A percentile compares a stretch with the other conserved stretches of the same genome.
Conservation (phyloP, 31 red algal genomes). For the Asparagopsis taxiformis region DNA sequence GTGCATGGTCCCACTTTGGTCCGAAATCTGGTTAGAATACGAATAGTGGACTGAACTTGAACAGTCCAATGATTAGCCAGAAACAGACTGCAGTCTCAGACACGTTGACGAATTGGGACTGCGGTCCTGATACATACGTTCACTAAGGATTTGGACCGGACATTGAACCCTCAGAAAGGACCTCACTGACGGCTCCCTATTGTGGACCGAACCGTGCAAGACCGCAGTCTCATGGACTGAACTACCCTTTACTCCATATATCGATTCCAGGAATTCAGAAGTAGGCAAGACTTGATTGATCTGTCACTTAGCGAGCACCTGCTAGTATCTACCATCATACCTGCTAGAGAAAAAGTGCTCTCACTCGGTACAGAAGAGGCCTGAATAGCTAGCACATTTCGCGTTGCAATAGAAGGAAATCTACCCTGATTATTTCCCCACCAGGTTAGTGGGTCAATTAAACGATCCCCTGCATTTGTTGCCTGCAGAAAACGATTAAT, state of each 20-base stretch:
- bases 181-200: no score
- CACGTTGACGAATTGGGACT: no score
- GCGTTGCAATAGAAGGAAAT: not conserved
- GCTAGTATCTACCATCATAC: not conserved
- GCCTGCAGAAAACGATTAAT: not conserved
- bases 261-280: not conserved
- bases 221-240: no score
- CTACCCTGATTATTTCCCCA: slow-evolving; percentile 5
- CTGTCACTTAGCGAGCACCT: not conserved
- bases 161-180: no score
- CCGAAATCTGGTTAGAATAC: no score
- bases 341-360: not conserved
- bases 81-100: no score
- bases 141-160: no score
- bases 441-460: slow-evolving; percentile 9
- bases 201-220: no score
- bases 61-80: no score
- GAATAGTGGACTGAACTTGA: no score
- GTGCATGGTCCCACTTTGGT: no score
- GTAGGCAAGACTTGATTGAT: not conserved
- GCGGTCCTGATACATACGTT: no score
- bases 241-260: slow-evolving; percentile 9
- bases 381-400: slow-evolving; percentile 2
- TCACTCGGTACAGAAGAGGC: slow-evolving; percentile 2
- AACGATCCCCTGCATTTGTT: not conserved